Base-by-base conservation (phyloP, 2,329 filamentous ascomycete species). In the Sporothrix humicola region DNA sequence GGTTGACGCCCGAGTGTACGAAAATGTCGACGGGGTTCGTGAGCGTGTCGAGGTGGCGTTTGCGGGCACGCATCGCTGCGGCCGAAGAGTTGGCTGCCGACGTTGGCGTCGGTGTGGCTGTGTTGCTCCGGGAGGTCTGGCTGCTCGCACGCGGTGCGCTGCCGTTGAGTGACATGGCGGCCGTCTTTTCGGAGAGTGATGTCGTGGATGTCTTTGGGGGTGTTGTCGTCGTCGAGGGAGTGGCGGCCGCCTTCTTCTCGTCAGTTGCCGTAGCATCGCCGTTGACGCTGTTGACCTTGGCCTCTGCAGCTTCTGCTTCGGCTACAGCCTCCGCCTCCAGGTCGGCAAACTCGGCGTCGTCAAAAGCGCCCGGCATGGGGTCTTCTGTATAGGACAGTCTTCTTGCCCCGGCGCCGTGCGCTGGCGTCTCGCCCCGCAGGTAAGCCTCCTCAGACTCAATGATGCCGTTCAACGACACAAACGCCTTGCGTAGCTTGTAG, bases 401-500 rank as follows among this genome's bases (percentile, higher is more conserved):
- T 37, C 76, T 75, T 2, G n/a, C 52, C 15, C 37, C 6, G 31
- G 17, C 10, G 15, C 42, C 31, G 7, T 66, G 61, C 23, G 13
- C 20, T 2, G 46, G 13, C n/a, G 66, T 52, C 59, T 71, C 50
- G 42, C 61, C 69, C 1, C 56, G 56, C 26, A 76, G 15, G 7
- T 79, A 77, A 50, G 80, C 80, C 31, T 87, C 87, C 82, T 97
- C 95, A 48, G 91, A 88, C 74, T 92, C 88, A 79, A 95, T 87
- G 72, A 99, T 93, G 10, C 87, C 87, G 78, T 97, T 92, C 3
- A 99, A 85, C 0, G 94, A 92, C 54, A 94, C 84, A 79, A 93
- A 98, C 0, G 95, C 95, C 80, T 97, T 97, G 75, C 95, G 88
- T 77, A 98, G 83, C 82, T 96, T 97, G 80, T 97, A 97, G 79